Evolutionary conservation across 2,329 filamentous ascomycete genomes (phyloP).

Genomic region (Microcera coccophila): DNA sequence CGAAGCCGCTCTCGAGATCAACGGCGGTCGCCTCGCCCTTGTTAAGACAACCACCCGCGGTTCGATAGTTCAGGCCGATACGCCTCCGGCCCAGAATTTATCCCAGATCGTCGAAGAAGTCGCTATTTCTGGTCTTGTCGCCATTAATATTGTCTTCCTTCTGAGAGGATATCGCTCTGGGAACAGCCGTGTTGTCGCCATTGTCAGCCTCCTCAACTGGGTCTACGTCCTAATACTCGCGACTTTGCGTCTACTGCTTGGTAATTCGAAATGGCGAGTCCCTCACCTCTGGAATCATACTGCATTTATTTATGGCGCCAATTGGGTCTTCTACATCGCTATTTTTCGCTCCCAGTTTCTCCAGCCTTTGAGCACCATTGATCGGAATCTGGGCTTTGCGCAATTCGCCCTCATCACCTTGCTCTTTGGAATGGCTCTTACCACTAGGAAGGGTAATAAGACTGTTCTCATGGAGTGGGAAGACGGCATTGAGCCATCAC

Average conservation of each 20-base stretch:
- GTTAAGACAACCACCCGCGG: constrained; percentile 59
- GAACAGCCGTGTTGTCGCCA: constrained; percentile 55
- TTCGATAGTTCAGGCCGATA: constrained; percentile 68
- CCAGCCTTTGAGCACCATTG: constrained; percentile 62
- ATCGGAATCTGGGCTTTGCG: constrained; percentile 62
- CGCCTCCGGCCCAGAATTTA: constrained; percentile 67
- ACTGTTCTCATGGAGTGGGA: constrained; percentile 85
- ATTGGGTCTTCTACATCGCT: constrained; percentile 74
- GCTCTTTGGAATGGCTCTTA: constrained; percentile 71
- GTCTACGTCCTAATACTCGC: constrained; percentile 73
- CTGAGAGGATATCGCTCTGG: constrained; percentile 56
- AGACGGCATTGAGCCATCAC: constrained; percentile 79
- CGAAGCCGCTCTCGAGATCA: constrained; percentile 52
- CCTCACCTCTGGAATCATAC: constrained; percentile 91
- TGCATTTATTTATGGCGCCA: constrained; percentile 71
- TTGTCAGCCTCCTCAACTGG: constrained; percentile 71
- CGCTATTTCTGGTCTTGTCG: constrained; percentile 68
- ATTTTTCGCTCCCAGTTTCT: constrained; percentile 84
- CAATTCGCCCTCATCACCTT: constrained; percentile 74
- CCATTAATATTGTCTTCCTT: constrained; percentile 63
- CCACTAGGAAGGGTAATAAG: constrained; percentile 88
- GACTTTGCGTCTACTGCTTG: constrained; percentile 66
- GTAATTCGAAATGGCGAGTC: constrained; percentile 60
- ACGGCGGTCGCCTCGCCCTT: constrained; percentile 54
- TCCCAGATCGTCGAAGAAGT: constrained; percentile 71